A percentile compares a stretch with the other conserved stretches of the same genome.
phyloP scores from a whole-genome alignment of 176 grass and related monocot genomes.

The Oryza punctata region DNA sequence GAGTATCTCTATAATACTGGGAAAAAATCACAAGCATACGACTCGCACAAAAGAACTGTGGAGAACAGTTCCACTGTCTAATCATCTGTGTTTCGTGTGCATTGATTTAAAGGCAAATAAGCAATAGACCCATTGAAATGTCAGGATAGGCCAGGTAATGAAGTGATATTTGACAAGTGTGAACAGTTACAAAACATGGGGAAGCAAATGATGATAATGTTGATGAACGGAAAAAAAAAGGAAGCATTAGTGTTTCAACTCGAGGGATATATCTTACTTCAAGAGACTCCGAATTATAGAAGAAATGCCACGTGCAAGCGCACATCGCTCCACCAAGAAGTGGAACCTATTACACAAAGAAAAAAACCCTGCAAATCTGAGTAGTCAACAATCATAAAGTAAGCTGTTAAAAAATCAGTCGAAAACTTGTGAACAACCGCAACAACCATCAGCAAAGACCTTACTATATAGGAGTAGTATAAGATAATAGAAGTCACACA shows the following conservation, averaged over 20 bases:
- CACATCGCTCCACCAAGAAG: constrained; percentile 95
- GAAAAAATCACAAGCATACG: background rate
- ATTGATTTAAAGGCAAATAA: background rate
- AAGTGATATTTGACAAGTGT: constrained; percentile 10
- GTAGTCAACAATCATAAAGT: constrained; percentile 23
- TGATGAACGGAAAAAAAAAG: background rate
- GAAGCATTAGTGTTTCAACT: background rate
- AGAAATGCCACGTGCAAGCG: constrained; percentile 97
- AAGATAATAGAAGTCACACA: background rate
- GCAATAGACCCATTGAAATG: background rate
- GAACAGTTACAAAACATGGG: background rate
- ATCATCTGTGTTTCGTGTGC: background rate
- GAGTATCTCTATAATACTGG: background rate
- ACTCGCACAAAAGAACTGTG: background rate
- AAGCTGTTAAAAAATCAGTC: constrained; percentile 14
- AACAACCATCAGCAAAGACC: background rate
- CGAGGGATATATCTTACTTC: constrained; percentile 50
- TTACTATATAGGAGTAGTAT: too few species aligned
- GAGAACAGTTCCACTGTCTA: background rate
- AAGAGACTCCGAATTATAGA: constrained; percentile 89
- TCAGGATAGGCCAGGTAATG: background rate
- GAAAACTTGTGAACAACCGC: background rate
- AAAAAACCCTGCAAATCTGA: constrained; percentile 12
- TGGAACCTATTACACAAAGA: constrained; percentile 62
- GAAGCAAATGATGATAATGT: background rate